A percentile compares a stretch with the other conserved stretches of the same genome.
phyloP scores from a whole-genome alignment of 371 early-diverging fungal species.

The Mucor irregularis region DNA sequence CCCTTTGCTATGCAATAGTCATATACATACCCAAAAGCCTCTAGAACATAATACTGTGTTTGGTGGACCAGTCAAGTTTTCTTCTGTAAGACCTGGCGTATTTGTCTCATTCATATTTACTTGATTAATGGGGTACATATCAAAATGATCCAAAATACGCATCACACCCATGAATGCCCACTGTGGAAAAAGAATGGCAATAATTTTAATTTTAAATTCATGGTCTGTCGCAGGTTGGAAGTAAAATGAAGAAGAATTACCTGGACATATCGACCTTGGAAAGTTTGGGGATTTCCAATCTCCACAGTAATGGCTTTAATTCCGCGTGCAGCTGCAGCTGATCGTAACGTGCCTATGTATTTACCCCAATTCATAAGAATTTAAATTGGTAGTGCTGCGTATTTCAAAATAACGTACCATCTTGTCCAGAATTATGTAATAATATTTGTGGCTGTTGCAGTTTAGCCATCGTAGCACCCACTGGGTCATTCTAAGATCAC shows the following conservation, averaged over 20 bases:
- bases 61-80: slow-evolving; percentile 15
- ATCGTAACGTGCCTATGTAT: slow-evolving; percentile 71
- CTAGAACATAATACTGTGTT: slow-evolving; percentile 29
- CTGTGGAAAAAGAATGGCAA: neutral
- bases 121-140: slow-evolving; percentile 24
- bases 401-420: slow-evolving; percentile 13
- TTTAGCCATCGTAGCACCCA: slow-evolving; percentile 74
- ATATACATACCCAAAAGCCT: slow-evolving; percentile 43
- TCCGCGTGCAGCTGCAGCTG: slow-evolving; percentile 77
- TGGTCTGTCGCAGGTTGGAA: too few species aligned
- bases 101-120: slow-evolving; percentile 2
- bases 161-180: slow-evolving; percentile 35
- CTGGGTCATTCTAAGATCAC: slow-evolving; percentile 57
- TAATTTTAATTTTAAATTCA: slow-evolving; percentile 30
- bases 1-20: too few species aligned
- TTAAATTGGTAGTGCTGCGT: neutral
- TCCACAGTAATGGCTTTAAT: slow-evolving; percentile 89
- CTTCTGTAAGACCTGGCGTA: neutral
- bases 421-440: slow-evolving; percentile 43
- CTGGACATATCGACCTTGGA: slow-evolving; percentile 71
- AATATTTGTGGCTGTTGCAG: slow-evolving; percentile 86
- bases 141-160: slow-evolving; percentile 32
- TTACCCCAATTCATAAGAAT: neutral
- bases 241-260: too few species aligned
- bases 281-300: slow-evolving; percentile 76